These are phyloP conservation scores for Gnaphalium uliginosum DNA, from an alignment of 129 eudicot genomes.

Conservation along the genomic window DNA sequence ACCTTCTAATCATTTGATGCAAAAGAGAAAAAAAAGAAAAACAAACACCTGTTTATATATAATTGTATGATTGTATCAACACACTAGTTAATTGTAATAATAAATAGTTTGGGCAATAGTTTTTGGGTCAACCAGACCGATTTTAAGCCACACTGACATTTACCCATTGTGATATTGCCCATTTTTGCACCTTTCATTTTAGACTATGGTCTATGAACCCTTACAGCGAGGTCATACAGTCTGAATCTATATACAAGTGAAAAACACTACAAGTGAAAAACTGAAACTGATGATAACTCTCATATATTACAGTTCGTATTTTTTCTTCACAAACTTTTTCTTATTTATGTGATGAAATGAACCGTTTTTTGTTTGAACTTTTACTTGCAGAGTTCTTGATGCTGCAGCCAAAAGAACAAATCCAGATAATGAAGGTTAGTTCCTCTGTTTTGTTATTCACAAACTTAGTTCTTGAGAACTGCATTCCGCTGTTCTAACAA, in stretches of 20 bases:
- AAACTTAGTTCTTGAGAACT: slow-evolving; percentile 25
- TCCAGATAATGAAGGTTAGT: slow-evolving; percentile 61
- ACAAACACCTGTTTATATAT: neutral
- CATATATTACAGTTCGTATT: neutral
- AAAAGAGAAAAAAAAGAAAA: neutral
- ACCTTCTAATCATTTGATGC: too few species aligned
- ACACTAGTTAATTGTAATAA: neutral
- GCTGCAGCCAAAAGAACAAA: slow-evolving; percentile 87
- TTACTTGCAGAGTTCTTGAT: slow-evolving; percentile 73
- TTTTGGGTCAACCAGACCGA: neutral
- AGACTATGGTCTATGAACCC: too few species aligned
- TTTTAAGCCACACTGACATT: neutral
- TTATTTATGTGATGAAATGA: slow-evolving; percentile 10
- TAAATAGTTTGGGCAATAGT: neutral
- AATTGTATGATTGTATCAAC: too few species aligned
- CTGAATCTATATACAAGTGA: neutral
- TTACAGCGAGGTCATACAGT: neutral
- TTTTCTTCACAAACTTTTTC: neutral
- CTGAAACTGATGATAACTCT: neutral
- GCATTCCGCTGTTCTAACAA: neutral
- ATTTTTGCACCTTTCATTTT: too few species aligned
- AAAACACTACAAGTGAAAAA: neutral
- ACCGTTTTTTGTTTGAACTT: slow-evolving; percentile 13
- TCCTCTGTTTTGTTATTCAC: slow-evolving; percentile 3
- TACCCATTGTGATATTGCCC: neutral